phyloP scores from a whole-genome alignment of 208 protist species.

The Angomonas deanei region DNA sequence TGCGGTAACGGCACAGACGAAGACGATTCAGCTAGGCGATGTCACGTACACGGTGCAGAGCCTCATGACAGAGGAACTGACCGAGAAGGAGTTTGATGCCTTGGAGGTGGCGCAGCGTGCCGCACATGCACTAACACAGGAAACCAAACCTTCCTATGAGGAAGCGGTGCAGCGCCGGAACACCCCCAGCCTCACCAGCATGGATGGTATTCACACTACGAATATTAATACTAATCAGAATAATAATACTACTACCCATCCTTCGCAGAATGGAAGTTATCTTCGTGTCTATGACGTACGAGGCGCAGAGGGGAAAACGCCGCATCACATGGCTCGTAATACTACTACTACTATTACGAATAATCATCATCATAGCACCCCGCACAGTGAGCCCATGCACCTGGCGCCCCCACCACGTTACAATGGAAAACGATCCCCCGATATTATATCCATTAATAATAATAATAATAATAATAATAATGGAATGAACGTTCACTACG shows the following conservation, averaged over 20 bases:
- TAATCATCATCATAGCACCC: neutral
- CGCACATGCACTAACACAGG: conserved; percentile 10
- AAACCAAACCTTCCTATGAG: conserved; percentile 1
- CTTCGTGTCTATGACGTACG: neutral
- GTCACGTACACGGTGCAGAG: conserved; percentile 60
- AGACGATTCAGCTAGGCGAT: conserved; percentile 68
- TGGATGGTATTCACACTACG: neutral
- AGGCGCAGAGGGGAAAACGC: neutral
- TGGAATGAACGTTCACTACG: no score
- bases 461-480: conserved; percentile 1
- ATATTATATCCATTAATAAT: neutral
- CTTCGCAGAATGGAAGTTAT: neutral
- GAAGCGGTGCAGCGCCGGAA: neutral
- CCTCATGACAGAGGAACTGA: conserved; percentile 62
- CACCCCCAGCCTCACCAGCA: neutral
- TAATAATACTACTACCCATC: neutral
- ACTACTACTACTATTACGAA: neutral
- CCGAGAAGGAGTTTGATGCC: conserved; percentile 59
- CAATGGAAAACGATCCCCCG: neutral
- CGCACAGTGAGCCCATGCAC: neutral
- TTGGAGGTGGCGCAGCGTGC: conserved; percentile 57
- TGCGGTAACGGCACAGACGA: conserved; percentile 39
- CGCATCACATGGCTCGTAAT: neutral
- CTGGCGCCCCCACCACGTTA: neutral
- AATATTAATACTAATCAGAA: neutral